phyloP scores from a whole-genome alignment of 306 rosid species.

The Vicia villosa region DNA sequence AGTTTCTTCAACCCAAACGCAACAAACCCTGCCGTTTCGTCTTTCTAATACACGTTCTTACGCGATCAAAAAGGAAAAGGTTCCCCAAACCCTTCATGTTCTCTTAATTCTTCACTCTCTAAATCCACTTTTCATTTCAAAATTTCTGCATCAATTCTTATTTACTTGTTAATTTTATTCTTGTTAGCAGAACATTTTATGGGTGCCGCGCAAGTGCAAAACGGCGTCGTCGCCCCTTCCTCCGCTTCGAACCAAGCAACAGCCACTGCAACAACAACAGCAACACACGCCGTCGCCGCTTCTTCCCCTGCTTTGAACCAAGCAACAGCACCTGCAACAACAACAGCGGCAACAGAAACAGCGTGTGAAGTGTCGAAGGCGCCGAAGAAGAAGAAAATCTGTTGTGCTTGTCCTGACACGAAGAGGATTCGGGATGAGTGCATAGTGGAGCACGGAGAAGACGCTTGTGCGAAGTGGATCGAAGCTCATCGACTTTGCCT shows the following conservation, averaged over 20 bases:
- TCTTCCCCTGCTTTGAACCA: conserved; percentile 42
- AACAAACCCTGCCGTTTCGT: not conserved
- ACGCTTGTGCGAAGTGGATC: conserved; percentile 80
- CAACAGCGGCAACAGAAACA: conserved; percentile 19
- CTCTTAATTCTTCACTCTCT: not conserved
- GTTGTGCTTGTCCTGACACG: conserved; percentile 85
- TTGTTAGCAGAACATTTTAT: conserved; percentile 8
- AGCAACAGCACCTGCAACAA: conserved; percentile 26
- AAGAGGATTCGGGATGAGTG: conserved; percentile 86
- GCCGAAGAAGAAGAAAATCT: conserved; percentile 68
- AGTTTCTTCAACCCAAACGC: not conserved
- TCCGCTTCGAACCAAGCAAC: conserved; percentile 41
- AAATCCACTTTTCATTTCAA: not conserved
- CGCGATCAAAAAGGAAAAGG: not conserved
- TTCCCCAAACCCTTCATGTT: not conserved
- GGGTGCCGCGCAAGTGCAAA: conserved; percentile 55
- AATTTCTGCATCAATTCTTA: not conserved
- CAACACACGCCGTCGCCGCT: not conserved
- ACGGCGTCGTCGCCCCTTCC: conserved; percentile 10
- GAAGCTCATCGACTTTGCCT: conserved; percentile 86
- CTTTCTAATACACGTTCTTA: not conserved
- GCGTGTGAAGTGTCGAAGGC: conserved; percentile 52
- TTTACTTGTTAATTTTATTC: not conserved
- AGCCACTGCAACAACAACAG: conserved; percentile 12
- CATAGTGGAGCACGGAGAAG: conserved; percentile 84